Conservation (phyloP, 2,329 filamentous ascomycete species). For the Berkeleyomyces basicola region DNA sequence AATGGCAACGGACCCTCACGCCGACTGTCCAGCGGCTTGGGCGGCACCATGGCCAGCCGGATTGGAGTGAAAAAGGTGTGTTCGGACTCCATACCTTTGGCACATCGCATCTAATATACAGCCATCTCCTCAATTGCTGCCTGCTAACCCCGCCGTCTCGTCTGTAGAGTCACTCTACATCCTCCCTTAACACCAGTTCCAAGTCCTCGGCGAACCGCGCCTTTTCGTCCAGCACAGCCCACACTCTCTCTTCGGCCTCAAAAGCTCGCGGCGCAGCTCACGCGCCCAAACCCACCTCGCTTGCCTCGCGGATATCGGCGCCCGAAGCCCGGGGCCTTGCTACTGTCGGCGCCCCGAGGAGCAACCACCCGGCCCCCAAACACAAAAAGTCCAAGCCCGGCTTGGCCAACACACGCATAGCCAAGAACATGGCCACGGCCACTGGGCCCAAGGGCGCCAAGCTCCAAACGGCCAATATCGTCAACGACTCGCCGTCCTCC, state of each 20-base stretch:
- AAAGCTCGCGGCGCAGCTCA: neutral
- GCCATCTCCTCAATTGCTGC: neutral
- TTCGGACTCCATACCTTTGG: neutral
- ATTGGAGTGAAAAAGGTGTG: slow-evolving; percentile 56
- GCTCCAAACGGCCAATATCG: neutral
- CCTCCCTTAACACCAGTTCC: neutral
- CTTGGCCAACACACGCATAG: slow-evolving; percentile 7
- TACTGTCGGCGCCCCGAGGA: slow-evolving; percentile 9
- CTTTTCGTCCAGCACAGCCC: neutral
- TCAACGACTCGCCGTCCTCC: neutral
- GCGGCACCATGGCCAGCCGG: slow-evolving; percentile 42
- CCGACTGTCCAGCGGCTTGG: neutral
- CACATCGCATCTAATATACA: neutral
- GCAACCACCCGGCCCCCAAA: neutral
- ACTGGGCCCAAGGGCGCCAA: slow-evolving; percentile 9
- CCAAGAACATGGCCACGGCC: slow-evolving; percentile 4
- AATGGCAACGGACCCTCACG: slow-evolving; percentile 37
- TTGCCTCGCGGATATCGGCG: slow-evolving; percentile 11
- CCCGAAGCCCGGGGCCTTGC: slow-evolving; percentile 10
- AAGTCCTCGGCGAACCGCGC: neutral
- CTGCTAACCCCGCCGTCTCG: neutral
- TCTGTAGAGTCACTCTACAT: slow-evolving; percentile 1
- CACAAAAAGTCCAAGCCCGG: slow-evolving; percentile 3
- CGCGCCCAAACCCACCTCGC: neutral
- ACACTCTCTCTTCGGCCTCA: neutral